Percentiles rank a stretch among this genome's conserved stretches.
phyloP scores from a whole-genome alignment of 805 yeast genomes.

The Kuraishia hungarica region DNA sequence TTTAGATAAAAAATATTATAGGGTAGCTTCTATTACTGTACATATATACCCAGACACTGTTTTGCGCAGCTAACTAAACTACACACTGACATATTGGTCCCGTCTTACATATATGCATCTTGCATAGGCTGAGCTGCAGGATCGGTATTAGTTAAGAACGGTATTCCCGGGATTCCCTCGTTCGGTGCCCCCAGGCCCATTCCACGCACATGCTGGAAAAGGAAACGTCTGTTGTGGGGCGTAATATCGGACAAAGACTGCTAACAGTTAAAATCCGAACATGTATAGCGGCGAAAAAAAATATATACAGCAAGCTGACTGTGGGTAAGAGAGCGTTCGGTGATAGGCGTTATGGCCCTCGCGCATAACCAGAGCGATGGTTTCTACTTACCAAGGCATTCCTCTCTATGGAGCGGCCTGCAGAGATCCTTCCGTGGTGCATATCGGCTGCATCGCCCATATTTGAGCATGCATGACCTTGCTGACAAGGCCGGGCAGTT shows the following conservation, averaged over 20 bases:
- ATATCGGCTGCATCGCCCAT: not conserved
- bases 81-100: not conserved
- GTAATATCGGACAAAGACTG: not conserved
- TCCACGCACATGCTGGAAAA: not conserved
- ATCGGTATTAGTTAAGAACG: not conserved
- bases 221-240: not conserved
- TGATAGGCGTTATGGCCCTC: not conserved
- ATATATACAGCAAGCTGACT: not conserved
- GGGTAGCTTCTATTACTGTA: not conserved
- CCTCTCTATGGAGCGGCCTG: not conserved
- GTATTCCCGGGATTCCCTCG: not conserved
- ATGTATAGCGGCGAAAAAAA: not conserved
- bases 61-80: not conserved
- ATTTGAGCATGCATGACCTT: not conserved
- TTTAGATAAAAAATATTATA: no score
- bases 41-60: not conserved
- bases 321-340: not conserved
- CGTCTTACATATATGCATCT: not conserved
- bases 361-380: not conserved
- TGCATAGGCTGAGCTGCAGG: not conserved
- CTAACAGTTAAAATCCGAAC: no score
- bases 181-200: not conserved
- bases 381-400: not conserved
- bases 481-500: no score
- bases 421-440: not conserved